Conservation (phyloP, 768 basidiomycete species). For the Omphalotus guepiniiformis region DNA sequence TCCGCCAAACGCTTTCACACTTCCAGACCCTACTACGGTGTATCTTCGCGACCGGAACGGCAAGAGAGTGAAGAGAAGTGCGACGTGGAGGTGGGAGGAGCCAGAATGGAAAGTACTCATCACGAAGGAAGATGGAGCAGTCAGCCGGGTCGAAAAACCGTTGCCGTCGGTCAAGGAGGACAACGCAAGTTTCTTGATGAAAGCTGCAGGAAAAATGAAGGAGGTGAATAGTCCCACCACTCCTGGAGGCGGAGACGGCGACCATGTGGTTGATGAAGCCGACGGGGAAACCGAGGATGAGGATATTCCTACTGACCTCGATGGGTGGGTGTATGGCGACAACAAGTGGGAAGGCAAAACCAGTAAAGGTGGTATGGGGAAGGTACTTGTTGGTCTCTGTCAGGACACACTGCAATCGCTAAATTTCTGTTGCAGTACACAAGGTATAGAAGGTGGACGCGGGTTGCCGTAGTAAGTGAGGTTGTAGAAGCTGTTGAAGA, state of each 20-base stretch:
- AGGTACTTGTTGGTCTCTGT: conserved; percentile 43
- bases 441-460: conserved; percentile 80
- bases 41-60: conserved; percentile 48
- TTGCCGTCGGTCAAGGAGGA: conserved; percentile 52
- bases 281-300: conserved; percentile 44
- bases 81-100: conserved; percentile 88
- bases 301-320: conserved; percentile 65
- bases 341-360: conserved; percentile 90
- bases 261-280: conserved; percentile 23
- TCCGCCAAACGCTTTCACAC: conserved; percentile 64
- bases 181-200: conserved; percentile 41
- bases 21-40: conserved; percentile 59
- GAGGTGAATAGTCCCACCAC: conserved; percentile 21
- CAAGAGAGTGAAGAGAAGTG: conserved; percentile 60
- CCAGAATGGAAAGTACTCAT: conserved; percentile 83
- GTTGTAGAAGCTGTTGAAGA: conserved; percentile 52
- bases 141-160: conserved; percentile 55
- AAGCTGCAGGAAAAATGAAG: conserved; percentile 50
- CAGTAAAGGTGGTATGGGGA: conserved; percentile 79
- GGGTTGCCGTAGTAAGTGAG: conserved; percentile 76
- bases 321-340: conserved; percentile 93
- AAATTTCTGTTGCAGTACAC: conserved; percentile 63
- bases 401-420: not conserved
- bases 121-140: conserved; percentile 46
- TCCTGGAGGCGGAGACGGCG: conserved; percentile 18